Evolutionary conservation across 2,329 filamentous ascomycete species (phyloP), one percentile per base, ranked within the genome.

Genomic region (Ophiocordyceps sinensis): DNA sequence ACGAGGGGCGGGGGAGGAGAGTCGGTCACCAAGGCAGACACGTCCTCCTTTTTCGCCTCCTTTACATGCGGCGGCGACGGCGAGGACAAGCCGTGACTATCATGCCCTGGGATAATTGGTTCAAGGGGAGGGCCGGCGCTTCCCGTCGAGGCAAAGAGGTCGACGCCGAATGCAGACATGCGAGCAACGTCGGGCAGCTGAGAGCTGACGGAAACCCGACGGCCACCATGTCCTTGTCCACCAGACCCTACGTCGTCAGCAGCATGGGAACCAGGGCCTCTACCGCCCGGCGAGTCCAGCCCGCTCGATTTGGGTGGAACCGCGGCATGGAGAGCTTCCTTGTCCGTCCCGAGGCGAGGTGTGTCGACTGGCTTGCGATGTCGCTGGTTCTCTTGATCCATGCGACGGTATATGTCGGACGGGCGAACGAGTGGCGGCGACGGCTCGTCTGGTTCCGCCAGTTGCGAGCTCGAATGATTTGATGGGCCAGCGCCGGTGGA

Each of bases 371-470:
- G 71, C 40, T 6, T 17, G 19, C 30, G 2, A 15, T 67, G 66
- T 31, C 70, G 62, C 48, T 74, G 69, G 48, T 63, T 70, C 45
- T 84, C 81, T 47, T 85, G 81, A 40, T 75, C 75, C 56, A 81
- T 68, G 6, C 81, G 75, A 52, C 74, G 80, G 56, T 89, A 88
- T 35, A 88, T 80, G 49, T 93, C 85, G 12, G 81, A 74, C 2
- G 85, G 83, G 31, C 82, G 71, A 42, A 86, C 69, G 48, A 89
- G 79, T 7, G 23, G 23, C 23, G 23, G 3, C 3, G 23, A 26
- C 23, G 23, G 3, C 23, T 26, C 23, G 6, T 26, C 23, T 26
- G 23, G 23, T 26, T 26, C 23, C 3, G 23, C 23, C 9, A 26
- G 23, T 4, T 9, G 23, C 6, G 23, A 26, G 32, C 9, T 10